Conservation (phyloP, 495 filamentous ascomycete species). For the Terfezia claveryi region DNA sequence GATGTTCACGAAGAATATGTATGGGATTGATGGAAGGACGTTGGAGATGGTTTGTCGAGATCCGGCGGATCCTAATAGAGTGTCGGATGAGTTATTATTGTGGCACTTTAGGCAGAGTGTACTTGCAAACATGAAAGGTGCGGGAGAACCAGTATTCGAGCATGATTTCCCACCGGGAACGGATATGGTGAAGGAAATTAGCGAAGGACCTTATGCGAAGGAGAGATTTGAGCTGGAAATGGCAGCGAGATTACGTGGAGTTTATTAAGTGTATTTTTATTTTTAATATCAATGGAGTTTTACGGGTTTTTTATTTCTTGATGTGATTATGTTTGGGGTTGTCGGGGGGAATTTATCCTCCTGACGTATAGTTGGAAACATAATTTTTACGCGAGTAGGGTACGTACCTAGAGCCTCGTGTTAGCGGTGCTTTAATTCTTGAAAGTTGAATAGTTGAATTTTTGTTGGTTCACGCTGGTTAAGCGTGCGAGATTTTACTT, state of each 20-base stretch:
- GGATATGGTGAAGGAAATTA: slow-evolving; percentile 22
- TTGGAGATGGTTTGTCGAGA: slow-evolving; percentile 20
- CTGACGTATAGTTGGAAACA: too few relatives aligned
- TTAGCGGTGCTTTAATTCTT: background rate
- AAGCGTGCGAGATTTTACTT: too few relatives aligned
- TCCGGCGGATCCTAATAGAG: slow-evolving; percentile 15
- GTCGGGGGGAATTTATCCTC: too few relatives aligned
- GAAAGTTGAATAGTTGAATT: too few relatives aligned
- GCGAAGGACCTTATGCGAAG: slow-evolving; percentile 16
- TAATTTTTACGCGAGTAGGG: too few relatives aligned
- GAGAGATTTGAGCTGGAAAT: slow-evolving; percentile 23
- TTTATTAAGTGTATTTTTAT: slow-evolving; percentile 2
- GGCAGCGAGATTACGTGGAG: slow-evolving; percentile 16
- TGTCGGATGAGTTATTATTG: slow-evolving; percentile 21
- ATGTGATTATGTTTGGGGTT: background rate
- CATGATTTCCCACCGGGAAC: slow-evolving; percentile 24
- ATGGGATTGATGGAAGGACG: slow-evolving; percentile 17
- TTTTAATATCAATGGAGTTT: background rate
- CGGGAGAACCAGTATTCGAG: slow-evolving; percentile 23
- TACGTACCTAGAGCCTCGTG: background rate
- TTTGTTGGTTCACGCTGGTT: too few relatives aligned
- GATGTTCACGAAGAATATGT: slow-evolving; percentile 14
- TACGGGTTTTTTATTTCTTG: slow-evolving; percentile 7
- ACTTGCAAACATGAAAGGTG: slow-evolving; percentile 21
- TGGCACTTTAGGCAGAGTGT: slow-evolving; percentile 27